A percentile compares a stretch with the other conserved stretches of the same genome.
Conservation (phyloP, 2,329 filamentous ascomycete genomes). For the Penicillium concentricum region DNA sequence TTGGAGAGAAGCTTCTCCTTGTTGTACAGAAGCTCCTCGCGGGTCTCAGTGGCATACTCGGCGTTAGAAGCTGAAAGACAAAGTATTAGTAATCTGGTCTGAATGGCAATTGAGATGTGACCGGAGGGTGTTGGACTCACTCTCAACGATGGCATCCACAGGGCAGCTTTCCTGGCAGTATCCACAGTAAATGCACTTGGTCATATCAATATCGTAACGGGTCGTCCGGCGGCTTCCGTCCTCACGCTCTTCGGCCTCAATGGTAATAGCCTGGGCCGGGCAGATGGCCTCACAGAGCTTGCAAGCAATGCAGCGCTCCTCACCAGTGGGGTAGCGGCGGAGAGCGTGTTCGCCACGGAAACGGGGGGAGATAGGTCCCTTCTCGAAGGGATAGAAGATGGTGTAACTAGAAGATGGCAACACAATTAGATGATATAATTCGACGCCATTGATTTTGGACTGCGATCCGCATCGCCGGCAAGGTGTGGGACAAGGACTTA, state of each 20-base stretch:
- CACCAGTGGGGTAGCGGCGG: slow-evolving; percentile 91
- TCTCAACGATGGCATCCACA: slow-evolving; percentile 87
- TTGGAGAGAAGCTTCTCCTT: slow-evolving; percentile 91
- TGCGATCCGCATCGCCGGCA: slow-evolving; percentile 3
- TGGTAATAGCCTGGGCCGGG: slow-evolving; percentile 97
- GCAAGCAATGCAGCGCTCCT: slow-evolving; percentile 99
- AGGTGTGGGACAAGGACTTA: slow-evolving; percentile 56
- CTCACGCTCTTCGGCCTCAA: slow-evolving; percentile 96
- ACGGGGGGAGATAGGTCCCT: slow-evolving; percentile 94
- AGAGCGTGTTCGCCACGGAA: slow-evolving; percentile 98
- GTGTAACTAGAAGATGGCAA: slow-evolving; percentile 69
- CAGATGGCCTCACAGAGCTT: slow-evolving; percentile 99
- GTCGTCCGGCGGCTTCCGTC: slow-evolving; percentile 94
- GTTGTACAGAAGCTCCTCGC: slow-evolving; percentile 96
- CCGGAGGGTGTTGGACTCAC: slow-evolving; percentile 43
- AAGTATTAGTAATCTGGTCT: background rate
- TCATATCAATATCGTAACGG: slow-evolving; percentile 99
- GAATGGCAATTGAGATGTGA: background rate
- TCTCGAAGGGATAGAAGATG: slow-evolving; percentile 98
- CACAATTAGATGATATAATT: slow-evolving; percentile 5
- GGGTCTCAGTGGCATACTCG: slow-evolving; percentile 72
- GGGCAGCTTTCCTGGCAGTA: slow-evolving; percentile 99
- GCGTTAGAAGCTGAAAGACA: slow-evolving; percentile 60
- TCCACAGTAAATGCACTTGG: slow-evolving; percentile 99
- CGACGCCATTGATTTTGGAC: slow-evolving; percentile 6